A percentile compares a stretch with the other conserved stretches of the same genome.
Conservation (phyloP, 1,139 yeast species). For the Debaryomyces subglobosus region DNA sequence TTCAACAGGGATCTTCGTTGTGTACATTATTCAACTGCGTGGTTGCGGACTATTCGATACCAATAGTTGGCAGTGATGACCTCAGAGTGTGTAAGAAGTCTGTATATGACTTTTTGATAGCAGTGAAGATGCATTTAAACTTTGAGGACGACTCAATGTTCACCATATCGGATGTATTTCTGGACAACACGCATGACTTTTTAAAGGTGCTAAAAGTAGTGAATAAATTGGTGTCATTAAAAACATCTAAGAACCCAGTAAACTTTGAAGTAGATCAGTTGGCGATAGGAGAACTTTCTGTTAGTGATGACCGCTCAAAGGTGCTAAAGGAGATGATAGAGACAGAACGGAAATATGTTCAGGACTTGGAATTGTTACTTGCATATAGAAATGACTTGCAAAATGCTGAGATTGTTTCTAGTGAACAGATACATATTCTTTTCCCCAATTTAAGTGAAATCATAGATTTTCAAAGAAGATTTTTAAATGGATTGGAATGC, state of each 20-base stretch:
- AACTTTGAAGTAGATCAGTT: conserved; percentile 12
- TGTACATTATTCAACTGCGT: conserved; percentile 79
- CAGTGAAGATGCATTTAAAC: conserved; percentile 77
- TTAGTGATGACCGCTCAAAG: conserved; percentile 64
- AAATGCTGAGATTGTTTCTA: conserved; percentile 66
- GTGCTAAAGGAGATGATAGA: conserved; percentile 83
- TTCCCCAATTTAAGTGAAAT: conserved; percentile 88
- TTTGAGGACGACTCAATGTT: conserved; percentile 77
- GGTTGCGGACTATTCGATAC: conserved; percentile 42
- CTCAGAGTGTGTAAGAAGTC: conserved; percentile 83
- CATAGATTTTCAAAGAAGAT: conserved; percentile 89
- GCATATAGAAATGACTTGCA: conserved; percentile 70
- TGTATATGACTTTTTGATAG: conserved; percentile 86
- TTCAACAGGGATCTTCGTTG: conserved; percentile 91
- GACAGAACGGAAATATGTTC: conserved; percentile 91
- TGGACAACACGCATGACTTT: conserved; percentile 79
- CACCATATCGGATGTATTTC: conserved; percentile 87
- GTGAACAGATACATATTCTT: conserved; percentile 77
- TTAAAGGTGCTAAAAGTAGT: conserved; percentile 73
- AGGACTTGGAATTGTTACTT: conserved; percentile 77
- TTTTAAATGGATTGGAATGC: conserved; percentile 85
- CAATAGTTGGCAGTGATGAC: conserved; percentile 73
- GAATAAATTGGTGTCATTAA: conserved; percentile 46
- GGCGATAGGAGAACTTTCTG: conserved; percentile 30
- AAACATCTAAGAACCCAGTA: conserved; percentile 12